Percentiles rank a stretch among this genome's conserved stretches.
These are phyloP conservation scores for Candida bentonensis DNA, from an alignment of 805 yeast genomes.

Conservation along the genomic window DNA sequence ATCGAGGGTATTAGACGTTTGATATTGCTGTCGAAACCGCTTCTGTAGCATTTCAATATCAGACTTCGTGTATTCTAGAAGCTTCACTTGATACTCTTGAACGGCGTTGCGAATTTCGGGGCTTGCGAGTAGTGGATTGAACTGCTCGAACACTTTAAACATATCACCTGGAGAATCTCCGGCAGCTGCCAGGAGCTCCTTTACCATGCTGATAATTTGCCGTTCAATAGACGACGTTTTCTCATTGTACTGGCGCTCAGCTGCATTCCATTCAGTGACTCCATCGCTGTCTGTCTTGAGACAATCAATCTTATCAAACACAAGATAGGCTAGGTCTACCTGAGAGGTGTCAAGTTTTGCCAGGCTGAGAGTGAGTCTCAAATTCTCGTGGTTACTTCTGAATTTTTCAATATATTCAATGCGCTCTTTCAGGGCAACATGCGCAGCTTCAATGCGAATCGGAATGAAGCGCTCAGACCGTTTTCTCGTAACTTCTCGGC, in stretches of 20 bases:
- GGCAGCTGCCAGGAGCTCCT: slow-evolving; percentile 26
- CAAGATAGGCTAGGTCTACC: slow-evolving; percentile 26
- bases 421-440: slow-evolving; percentile 26
- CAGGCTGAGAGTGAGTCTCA: slow-evolving; percentile 24
- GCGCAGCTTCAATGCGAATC: slow-evolving; percentile 41
- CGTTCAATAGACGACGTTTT: slow-evolving; percentile 33
- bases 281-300: slow-evolving; percentile 25
- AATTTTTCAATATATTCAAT: slow-evolving; percentile 31
- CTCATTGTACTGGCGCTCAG: slow-evolving; percentile 29
- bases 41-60: slow-evolving; percentile 33
- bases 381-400: slow-evolving; percentile 39
- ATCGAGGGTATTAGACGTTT: slow-evolving; percentile 19
- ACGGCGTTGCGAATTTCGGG: slow-evolving; percentile 45
- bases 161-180: slow-evolving; percentile 30
- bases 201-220: slow-evolving; percentile 28
- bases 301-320: slow-evolving; percentile 25
- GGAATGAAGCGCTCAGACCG: slow-evolving; percentile 57
- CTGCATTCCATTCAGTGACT: slow-evolving; percentile 27
- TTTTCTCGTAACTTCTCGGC: slow-evolving; percentile 64
- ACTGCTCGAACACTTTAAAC: slow-evolving; percentile 37
- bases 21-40: slow-evolving; percentile 24
- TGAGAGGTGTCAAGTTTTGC: slow-evolving; percentile 1
- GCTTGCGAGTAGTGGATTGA: slow-evolving; percentile 34
- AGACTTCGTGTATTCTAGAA: slow-evolving; percentile 33
- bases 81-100: slow-evolving; percentile 41